phyloP scores from a whole-genome alignment of 768 basidiomycete species.

The Clavaria fumosa region DNA sequence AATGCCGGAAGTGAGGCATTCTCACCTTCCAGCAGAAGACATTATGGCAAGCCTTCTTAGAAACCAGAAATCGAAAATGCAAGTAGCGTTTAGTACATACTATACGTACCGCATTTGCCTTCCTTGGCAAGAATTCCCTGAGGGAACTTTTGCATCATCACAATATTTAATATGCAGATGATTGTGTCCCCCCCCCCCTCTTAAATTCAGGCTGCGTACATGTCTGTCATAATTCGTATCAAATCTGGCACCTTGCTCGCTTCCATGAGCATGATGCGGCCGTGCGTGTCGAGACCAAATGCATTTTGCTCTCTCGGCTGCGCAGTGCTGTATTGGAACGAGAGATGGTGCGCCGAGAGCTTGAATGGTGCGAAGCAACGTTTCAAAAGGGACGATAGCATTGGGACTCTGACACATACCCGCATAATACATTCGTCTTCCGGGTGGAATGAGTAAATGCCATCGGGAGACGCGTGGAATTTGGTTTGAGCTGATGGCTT shows the following conservation, averaged over 20 bases:
- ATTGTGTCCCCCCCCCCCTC: no score
- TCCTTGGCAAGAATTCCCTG: no score
- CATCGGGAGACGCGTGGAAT: constrained; percentile 24
- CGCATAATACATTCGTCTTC: constrained; percentile 66
- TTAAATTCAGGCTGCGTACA: no score
- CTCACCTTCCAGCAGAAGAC: no score
- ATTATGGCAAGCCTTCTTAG: no score
- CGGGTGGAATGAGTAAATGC: constrained; percentile 65
- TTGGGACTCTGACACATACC: constrained; percentile 35
- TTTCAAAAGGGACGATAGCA: not conserved
- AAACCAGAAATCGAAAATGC: no score
- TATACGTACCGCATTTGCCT: no score
- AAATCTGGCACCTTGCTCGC: constrained; percentile 26
- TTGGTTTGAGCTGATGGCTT: constrained; percentile 10
- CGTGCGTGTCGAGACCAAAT: constrained; percentile 58
- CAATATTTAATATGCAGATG: no score
- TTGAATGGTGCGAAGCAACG: constrained; percentile 14
- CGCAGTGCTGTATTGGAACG: constrained; percentile 35
- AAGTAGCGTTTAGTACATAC: no score
- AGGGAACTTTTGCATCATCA: no score
- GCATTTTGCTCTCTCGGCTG: constrained; percentile 45
- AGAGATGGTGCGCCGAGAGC: constrained; percentile 35
- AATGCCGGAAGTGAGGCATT: no score
- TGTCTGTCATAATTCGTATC: constrained; percentile 23
- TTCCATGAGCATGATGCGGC: constrained; percentile 49